Base-by-base conservation (phyloP, 495 filamentous ascomycete species). In the Trypethelium eluteriae region DNA sequence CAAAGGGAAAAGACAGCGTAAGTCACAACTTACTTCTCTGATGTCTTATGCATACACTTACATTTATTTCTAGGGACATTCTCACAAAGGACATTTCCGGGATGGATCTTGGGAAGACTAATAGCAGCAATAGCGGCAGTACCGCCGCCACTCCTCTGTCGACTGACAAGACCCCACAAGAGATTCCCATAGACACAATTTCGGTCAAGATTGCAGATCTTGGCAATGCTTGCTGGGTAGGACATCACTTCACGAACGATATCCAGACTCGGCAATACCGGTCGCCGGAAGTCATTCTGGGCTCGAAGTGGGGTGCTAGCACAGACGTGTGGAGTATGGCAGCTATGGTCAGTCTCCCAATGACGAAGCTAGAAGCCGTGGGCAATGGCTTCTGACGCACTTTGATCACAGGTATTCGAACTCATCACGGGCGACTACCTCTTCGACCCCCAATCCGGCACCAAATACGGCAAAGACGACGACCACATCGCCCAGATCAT, bases 321-420 rank as follows among this genome's bases (percentile, higher is more conserved):
- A 98, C 94, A 2, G 94, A 99, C 75, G 88, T 99, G 18, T 99
- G 94, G 94, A 98, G 95, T 78, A 99, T 99, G 94, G 91, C 95
- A 34, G 89, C 89, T 70, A 99, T 99, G 94, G 95, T 98, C 81
- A 64, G 83, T 67, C 34, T 25, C 25, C 10, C n/a, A 39, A 16
- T 64, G 53, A 25, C 25, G 25, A 25, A 25, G 25, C 25, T 25
- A 25, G 25, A 25, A 25, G 25, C 25, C 25, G 25, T 25, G 25
- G 25, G 25, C 25, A 25, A 25, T 25, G 25, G 25, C 25, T 25
- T 64, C 25, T 25, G 25, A 25, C 25, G 25, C 61, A 72, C 18
- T 64, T 32, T n/a, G 9, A 32, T 1, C 5, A 14, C 70, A 98
- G 94, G 87, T 92, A 39, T 99, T 99, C 71, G 94, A 99, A 74